These are phyloP conservation scores for Ogataea minuta DNA, from an alignment of 805 yeast genomes.

Conservation along the genomic window DNA sequence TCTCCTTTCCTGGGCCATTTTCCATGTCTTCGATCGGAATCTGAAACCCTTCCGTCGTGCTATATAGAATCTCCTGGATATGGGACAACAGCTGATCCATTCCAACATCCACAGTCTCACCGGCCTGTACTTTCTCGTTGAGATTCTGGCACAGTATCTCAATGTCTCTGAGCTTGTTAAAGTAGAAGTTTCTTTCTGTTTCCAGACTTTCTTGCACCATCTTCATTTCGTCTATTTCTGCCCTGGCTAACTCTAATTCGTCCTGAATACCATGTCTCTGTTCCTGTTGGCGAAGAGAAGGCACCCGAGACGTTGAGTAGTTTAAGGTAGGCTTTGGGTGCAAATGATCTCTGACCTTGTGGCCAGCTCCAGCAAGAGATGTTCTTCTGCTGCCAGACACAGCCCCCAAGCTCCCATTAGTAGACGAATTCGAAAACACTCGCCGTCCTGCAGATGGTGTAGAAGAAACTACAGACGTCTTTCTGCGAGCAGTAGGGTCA, in stretches of 20 bases:
- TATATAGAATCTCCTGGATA: conserved; percentile 73
- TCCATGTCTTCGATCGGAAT: conserved; percentile 40
- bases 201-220: conserved; percentile 64
- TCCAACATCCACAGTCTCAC: conserved; percentile 24
- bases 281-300: conserved; percentile 12
- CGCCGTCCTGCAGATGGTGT: conserved; percentile 17
- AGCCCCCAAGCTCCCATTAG: conserved; percentile 9
- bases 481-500: conserved; percentile 65
- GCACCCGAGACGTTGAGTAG: conserved; percentile 6
- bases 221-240: conserved; percentile 56
- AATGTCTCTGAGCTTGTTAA: conserved; percentile 82
- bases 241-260: conserved; percentile 49
- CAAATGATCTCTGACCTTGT: conserved; percentile 13
- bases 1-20: conserved; percentile 13
- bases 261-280: conserved; percentile 29
- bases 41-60: conserved; percentile 83
- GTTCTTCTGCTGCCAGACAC: conserved; percentile 24
- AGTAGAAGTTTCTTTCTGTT: conserved; percentile 87
- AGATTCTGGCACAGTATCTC: conserved; percentile 75
- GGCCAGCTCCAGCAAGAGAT: conserved; percentile 18
- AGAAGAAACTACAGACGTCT: conserved; percentile 16
- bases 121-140: conserved; percentile 45
- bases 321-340: conserved; percentile 9
- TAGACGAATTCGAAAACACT: conserved; percentile 15
- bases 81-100: conserved; percentile 49